Conservation (phyloP, 257 asterid genomes). For the Penstemon davidsonii region DNA sequence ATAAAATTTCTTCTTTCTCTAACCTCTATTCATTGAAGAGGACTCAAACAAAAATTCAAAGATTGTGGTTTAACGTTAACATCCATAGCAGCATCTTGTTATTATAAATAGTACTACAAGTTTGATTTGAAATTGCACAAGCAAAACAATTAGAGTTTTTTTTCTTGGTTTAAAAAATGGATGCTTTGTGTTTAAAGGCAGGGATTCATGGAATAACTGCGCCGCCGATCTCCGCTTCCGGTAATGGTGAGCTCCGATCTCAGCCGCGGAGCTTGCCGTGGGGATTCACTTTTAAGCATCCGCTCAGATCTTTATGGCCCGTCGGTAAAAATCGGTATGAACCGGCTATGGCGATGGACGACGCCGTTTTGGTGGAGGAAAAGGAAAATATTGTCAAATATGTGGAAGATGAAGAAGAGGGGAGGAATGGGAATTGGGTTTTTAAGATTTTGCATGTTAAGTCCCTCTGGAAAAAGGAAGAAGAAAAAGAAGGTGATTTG, state of each 20-base stretch:
- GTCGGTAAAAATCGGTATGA: conserved; percentile 49
- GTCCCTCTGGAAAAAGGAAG: conserved; percentile 56
- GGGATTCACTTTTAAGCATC: conserved; percentile 75
- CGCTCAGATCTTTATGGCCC: conserved; percentile 78
- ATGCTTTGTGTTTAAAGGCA: conserved; percentile 67
- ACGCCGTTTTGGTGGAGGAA: conserved; percentile 64
- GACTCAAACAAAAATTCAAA: conserved; percentile 28
- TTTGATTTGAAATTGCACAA: conserved; percentile 5
- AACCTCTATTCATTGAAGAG: conserved; percentile 10
- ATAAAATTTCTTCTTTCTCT: neutral
- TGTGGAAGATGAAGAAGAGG: conserved; percentile 30
- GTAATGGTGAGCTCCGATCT: conserved; percentile 53
- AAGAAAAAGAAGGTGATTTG: conserved; percentile 27
- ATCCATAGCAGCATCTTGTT: conserved; percentile 5
- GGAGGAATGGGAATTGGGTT: conserved; percentile 59
- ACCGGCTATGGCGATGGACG: conserved; percentile 60
- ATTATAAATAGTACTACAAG: too few species aligned
- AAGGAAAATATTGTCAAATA: conserved; percentile 29
- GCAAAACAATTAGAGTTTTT: neutral
- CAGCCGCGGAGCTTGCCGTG: conserved; percentile 58
- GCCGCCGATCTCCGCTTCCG: conserved; percentile 52
- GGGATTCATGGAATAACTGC: conserved; percentile 62
- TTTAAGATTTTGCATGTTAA: conserved; percentile 66
- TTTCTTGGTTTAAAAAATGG: conserved; percentile 42
- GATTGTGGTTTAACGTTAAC: conserved; percentile 36